phyloP scores from a whole-genome alignment of 805 yeast species.

The Tetrapisispora iriomotensis region DNA sequence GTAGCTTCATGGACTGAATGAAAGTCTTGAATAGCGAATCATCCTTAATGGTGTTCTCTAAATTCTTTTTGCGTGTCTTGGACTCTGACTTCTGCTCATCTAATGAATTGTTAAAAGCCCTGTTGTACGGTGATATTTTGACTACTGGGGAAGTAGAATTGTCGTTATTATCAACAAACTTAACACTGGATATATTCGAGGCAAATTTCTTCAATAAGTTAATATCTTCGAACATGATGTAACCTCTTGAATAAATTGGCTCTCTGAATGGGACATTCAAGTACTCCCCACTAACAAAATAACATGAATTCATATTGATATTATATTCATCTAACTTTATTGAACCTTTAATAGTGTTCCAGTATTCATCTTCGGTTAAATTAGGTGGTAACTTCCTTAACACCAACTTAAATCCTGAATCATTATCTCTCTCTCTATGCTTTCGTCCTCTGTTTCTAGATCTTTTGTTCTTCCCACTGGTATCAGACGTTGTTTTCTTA shows the following conservation, averaged over 20 bases:
- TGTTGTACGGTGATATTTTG: conserved; percentile 18
- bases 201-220: conserved; percentile 27
- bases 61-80: conserved; percentile 8
- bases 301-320: conserved; percentile 19
- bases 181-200: conserved; percentile 21
- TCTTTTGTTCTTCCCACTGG: not conserved
- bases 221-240: conserved; percentile 30
- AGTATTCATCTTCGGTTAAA: conserved; percentile 29
- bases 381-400: conserved; percentile 39
- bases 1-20: conserved; percentile 19
- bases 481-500: not conserved
- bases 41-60: conserved; percentile 26
- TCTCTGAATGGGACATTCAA: conserved; percentile 25
- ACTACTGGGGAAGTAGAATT: conserved; percentile 14
- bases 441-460: not conserved
- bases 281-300: conserved; percentile 26
- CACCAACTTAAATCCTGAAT: conserved; percentile 20
- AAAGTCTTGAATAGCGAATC: conserved; percentile 27
- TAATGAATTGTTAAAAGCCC: conserved; percentile 3
- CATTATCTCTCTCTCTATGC: not conserved
- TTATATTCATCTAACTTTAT: conserved; percentile 19
- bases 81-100: conserved; percentile 2
- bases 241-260: conserved; percentile 37
- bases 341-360: conserved; percentile 15
- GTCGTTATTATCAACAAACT: conserved; percentile 25